Evolutionary conservation across 768 basidiomycete genomes (phyloP).

Genomic region (Pulveroboletus sp.): DNA sequence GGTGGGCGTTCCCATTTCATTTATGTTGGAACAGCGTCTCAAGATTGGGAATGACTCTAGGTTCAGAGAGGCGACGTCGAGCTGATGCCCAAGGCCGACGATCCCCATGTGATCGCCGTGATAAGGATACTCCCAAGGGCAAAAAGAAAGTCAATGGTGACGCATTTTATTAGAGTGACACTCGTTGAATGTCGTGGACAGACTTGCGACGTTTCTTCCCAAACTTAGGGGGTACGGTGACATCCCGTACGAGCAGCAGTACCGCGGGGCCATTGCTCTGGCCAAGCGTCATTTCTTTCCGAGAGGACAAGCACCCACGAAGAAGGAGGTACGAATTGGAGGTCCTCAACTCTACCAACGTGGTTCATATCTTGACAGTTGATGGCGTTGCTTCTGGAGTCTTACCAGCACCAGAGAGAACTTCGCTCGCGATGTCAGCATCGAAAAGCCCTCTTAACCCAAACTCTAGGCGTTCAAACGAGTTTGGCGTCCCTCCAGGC

Average conservation of each 20-base stretch:
- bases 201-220: slow-evolving; percentile 26
- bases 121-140: slow-evolving; percentile 25
- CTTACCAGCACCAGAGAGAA: slow-evolving; percentile 22
- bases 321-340: slow-evolving; percentile 21
- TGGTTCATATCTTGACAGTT: slow-evolving; percentile 15
- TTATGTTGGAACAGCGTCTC: not conserved
- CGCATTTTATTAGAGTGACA: not conserved
- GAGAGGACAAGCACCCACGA: slow-evolving; percentile 19
- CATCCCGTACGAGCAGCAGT: slow-evolving; percentile 25
- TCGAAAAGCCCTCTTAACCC: slow-evolving; percentile 4
- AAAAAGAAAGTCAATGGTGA: slow-evolving; percentile 18
- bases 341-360: not conserved
- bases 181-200: slow-evolving; percentile 4
- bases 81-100: slow-evolving; percentile 12
- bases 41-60: slow-evolving; percentile 6
- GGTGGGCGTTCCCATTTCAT: slow-evolving; percentile 3
- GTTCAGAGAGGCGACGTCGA: slow-evolving; percentile 27
- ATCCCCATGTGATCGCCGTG: slow-evolving; percentile 15
- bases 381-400: slow-evolving; percentile 22
- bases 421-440: slow-evolving; percentile 4
- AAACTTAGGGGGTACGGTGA: slow-evolving; percentile 29
- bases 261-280: slow-evolving; percentile 26
- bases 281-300: slow-evolving; percentile 29
- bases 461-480: slow-evolving; percentile 22
- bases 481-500: slow-evolving; percentile 5